Evolutionary conservation across 2,329 filamentous ascomycete species (phyloP), one percentile per base, ranked within the genome.

Genomic region (Sodiomyces alkalinus): DNA sequence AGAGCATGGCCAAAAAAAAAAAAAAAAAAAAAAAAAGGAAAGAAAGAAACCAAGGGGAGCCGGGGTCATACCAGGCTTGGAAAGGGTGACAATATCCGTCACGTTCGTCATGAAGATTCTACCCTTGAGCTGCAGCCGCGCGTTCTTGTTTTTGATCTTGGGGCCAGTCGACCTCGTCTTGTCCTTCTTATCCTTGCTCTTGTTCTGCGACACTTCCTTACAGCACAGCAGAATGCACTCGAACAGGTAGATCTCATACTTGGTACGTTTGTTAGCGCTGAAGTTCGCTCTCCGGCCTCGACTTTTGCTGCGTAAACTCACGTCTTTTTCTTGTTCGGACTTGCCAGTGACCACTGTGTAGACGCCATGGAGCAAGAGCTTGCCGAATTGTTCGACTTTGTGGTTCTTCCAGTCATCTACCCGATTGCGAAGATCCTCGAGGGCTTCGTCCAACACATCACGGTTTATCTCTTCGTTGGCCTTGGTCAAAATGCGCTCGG

Each of bases 51-150:
- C 21, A 37, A 29, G 17, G 14, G n/a, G 21, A 12, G 22, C 10
- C 11, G n/a, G 10, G n/a, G 33, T 48, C 68, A 47, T 69, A 92
- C 86, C 85, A 53, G 83, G 81, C 52, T 86, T 93, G 27, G 78
- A 74, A 34, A 90, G 63, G 12, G 80, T 86, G 22, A 93, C 63
- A n/a, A 93, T 77, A 50, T 94, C 83, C 21, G 86, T 96, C 30
- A 98, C 87, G 46, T 98, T 98, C 41, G 86, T 85, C 86, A 98
- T 96, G 57, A 94, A 96, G 44, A 98, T 98, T 28, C 90, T 74
- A 21, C 90, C 90, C 55, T 98, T 98, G 17, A 98, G 66, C 53
- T 94, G 86, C 35, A 96, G 64, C 53, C 87, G 93, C 22, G 78
- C 79, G 43, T 72, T 80, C 48, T 71, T 75, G 44, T 67, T 72